These are phyloP conservation scores for Magnaporthiopsis poae DNA, from an alignment of 2,329 filamentous ascomycete genomes.

Conservation along the genomic window DNA sequence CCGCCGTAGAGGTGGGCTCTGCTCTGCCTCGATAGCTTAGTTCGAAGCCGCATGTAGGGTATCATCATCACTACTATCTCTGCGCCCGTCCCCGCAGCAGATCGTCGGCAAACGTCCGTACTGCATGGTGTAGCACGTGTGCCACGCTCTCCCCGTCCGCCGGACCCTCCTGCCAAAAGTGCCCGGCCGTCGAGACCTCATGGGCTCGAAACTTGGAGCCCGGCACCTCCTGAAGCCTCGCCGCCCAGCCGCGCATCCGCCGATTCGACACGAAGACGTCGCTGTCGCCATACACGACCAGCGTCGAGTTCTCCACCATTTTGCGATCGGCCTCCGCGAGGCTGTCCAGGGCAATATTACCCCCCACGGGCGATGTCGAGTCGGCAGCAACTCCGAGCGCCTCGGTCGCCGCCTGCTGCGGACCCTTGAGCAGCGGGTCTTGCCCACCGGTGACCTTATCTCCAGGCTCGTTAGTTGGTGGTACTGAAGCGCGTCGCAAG, in stretches of 20 bases:
- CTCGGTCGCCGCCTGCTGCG: slow-evolving; percentile 6
- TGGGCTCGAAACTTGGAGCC: slow-evolving; percentile 30
- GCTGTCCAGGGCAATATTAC: not conserved
- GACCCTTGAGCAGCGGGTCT: not conserved
- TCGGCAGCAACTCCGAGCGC: slow-evolving; percentile 8
- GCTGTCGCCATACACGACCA: slow-evolving; percentile 64
- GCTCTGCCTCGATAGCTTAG: not conserved
- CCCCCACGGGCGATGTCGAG: not conserved
- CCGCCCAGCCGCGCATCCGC: slow-evolving; percentile 56
- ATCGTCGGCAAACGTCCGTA: slow-evolving; percentile 20
- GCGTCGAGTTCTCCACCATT: slow-evolving; percentile 46
- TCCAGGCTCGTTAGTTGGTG: not conserved
- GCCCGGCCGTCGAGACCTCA: slow-evolving; percentile 38
- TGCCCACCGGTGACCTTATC: not conserved
- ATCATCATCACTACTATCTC: not conserved
- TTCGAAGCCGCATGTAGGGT: not conserved
- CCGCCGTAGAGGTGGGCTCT: not conserved
- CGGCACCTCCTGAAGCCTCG: slow-evolving; percentile 33
- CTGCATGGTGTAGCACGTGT: slow-evolving; percentile 22
- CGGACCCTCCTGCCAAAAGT: slow-evolving; percentile 41
- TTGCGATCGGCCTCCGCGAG: slow-evolving; percentile 37
- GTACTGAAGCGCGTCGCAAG: slow-evolving; percentile 15
- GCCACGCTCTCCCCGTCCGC: slow-evolving; percentile 21
- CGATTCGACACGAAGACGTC: slow-evolving; percentile 63
- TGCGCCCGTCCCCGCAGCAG: slow-evolving; percentile 12